phyloP scores from a whole-genome alignment of 2,329 filamentous ascomycete genomes.

The Curvularia sp. region DNA sequence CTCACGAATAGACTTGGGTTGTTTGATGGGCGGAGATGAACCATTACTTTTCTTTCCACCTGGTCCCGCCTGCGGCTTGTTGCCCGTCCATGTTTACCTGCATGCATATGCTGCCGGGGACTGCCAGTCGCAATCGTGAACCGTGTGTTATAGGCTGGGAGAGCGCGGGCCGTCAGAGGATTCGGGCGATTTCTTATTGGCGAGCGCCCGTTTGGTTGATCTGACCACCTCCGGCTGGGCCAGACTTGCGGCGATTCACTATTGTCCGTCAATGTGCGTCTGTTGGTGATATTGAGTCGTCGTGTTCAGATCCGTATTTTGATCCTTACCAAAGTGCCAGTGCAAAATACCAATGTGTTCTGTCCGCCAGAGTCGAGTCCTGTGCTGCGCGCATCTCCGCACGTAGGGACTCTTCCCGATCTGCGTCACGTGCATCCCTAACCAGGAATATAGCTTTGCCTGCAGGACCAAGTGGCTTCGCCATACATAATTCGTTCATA shows the following conservation, averaged over 20 bases:
- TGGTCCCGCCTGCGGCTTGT: constrained; percentile 10
- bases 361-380: too few relatives aligned
- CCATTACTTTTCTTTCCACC: constrained; percentile 6
- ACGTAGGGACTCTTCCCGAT: too few relatives aligned
- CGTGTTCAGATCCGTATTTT: neutral
- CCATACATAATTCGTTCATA: neutral
- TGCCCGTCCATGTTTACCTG: constrained; percentile 8
- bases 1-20: neutral
- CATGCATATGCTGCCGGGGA: constrained; percentile 5
- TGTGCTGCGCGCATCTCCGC: too few relatives aligned
- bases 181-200: constrained; percentile 16
- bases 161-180: constrained; percentile 9
- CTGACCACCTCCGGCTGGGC: constrained; percentile 5
- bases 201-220: neutral
- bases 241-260: constrained; percentile 2
- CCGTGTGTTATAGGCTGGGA: constrained; percentile 8
- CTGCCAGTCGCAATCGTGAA: constrained; percentile 12
- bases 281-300: neutral
- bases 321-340: neutral
- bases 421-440: neutral
- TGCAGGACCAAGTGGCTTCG: neutral
- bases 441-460: neutral
- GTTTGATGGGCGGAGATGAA: neutral
- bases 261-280: neutral
- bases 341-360: too few relatives aligned